Conservation (phyloP, 2,329 filamentous ascomycete genomes). For the Colletotrichum sp. region DNA sequence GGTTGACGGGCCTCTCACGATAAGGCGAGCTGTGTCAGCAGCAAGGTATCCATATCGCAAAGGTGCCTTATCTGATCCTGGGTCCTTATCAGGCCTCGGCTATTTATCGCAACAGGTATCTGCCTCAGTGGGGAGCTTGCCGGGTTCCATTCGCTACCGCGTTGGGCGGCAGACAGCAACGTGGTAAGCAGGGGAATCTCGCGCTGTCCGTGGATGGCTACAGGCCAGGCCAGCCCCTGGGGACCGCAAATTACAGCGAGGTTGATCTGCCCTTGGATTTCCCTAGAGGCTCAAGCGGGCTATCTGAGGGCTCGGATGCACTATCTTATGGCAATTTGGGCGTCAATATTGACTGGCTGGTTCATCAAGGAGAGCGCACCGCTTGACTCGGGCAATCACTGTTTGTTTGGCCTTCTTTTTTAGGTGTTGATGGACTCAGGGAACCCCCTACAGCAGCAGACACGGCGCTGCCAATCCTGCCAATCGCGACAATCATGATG, state of each 20-base stretch:
- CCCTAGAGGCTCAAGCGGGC: neutral
- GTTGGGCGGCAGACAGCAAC: neutral
- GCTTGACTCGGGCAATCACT: slow-evolving; percentile 2
- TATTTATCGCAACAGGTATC: neutral
- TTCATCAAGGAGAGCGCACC: neutral
- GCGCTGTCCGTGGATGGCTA: neutral
- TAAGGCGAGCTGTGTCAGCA: neutral
- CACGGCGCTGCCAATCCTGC: neutral
- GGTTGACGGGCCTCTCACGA: neutral
- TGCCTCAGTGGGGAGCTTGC: neutral
- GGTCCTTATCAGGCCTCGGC: neutral
- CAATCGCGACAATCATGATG: neutral
- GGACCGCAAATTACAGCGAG: neutral
- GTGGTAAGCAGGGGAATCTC: neutral
- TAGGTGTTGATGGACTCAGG: neutral
- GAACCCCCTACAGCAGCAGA: neutral
- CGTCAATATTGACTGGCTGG: neutral
- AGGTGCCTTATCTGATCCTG: neutral
- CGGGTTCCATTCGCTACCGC: neutral
- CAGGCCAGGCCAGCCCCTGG: neutral
- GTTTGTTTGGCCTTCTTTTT: neutral
- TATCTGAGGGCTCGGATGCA: neutral
- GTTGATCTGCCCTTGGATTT: neutral
- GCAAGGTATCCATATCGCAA: neutral
- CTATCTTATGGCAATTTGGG: neutral